These are phyloP conservation scores for Verticillium tricorpus DNA, from an alignment of 2,329 filamentous ascomycete genomes.

Conservation along the genomic window DNA sequence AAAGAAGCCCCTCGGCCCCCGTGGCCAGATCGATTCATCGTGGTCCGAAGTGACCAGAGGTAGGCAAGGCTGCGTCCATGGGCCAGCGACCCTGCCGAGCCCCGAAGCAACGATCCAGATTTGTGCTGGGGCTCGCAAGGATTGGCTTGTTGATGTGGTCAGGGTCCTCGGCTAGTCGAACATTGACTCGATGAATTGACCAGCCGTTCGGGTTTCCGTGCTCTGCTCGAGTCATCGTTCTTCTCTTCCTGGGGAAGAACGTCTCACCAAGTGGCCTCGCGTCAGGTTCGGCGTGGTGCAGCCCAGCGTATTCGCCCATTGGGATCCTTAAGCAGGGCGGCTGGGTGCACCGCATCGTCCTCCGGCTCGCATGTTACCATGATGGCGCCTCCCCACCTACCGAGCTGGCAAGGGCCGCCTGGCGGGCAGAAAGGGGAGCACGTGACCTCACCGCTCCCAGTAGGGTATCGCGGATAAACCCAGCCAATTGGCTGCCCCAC, in stretches of 20 bases:
- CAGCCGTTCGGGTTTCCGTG: background rate
- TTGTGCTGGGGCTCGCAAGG: background rate
- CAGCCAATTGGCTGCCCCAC: background rate
- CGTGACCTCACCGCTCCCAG: background rate
- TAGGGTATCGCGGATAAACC: background rate
- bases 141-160: background rate
- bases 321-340: no score
- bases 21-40: no score
- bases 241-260: background rate
- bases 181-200: background rate
- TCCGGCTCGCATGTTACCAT: background rate
- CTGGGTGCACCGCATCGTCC: no score
- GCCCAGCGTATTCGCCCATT: no score
- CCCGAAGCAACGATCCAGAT: background rate
- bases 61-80: background rate
- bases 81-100: background rate
- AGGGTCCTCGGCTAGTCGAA: background rate
- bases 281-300: no score
- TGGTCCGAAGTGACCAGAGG: background rate
- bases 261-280: background rate
- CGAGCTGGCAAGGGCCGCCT: no score
- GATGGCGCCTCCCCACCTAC: background rate
- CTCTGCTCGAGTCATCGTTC: background rate
- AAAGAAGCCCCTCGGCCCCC: background rate
- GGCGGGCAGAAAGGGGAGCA: background rate